Evolutionary conservation across 495 filamentous ascomycete species (phyloP), one percentile per base, ranked within the genome.

Genomic region (Aspergillus conjunctus): DNA sequence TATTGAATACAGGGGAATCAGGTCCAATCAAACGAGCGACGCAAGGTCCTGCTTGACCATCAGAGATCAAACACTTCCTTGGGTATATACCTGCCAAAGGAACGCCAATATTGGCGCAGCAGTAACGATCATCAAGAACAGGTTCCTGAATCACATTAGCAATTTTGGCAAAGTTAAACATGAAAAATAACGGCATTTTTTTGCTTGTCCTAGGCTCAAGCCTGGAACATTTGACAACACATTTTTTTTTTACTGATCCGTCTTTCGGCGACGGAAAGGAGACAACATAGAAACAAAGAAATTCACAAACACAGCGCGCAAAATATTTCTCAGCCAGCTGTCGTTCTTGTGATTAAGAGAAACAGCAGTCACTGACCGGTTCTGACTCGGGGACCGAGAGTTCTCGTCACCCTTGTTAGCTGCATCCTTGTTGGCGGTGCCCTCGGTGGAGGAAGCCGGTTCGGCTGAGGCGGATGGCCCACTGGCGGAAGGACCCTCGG

Each of bases 321-420:
- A 64, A 59, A 80, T 68, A 55, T 67, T 71, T 66, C 72, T 77
- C 69, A 80, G 69, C 77, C 77, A 80, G 67, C 70, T 75, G 64
- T 76, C 74, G 54, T 66, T 59, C 67, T 72, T 66, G 63, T 67
- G 68, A 68, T 75, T 76, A 63, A 77, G 59, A 67, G 77, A 76
- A 68, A 79, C 71, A 68, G 76, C 75, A 57, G 70, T 70, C 52
- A 78, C 74, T 71, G 77, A 79, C 71, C 72, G 77, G 61, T 73
- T 77, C 68, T 77, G 74, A 66, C 73, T 79, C 64, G 64, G 34
- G 14, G 76, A 70, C 59, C 72, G 73, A 72, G 72, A 64, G 52
- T 74, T 73, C 54, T 73, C 73, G 57, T 70, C 76, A 32, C 71
- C 68, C 52, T 71, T 65, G 37, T 54, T 64, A 46, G 66, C 63